Evolutionary conservation across 441 rosid genomes (phyloP), one percentile per base, ranked within the genome.

Genomic region (Macaranga tanarius): DNA sequence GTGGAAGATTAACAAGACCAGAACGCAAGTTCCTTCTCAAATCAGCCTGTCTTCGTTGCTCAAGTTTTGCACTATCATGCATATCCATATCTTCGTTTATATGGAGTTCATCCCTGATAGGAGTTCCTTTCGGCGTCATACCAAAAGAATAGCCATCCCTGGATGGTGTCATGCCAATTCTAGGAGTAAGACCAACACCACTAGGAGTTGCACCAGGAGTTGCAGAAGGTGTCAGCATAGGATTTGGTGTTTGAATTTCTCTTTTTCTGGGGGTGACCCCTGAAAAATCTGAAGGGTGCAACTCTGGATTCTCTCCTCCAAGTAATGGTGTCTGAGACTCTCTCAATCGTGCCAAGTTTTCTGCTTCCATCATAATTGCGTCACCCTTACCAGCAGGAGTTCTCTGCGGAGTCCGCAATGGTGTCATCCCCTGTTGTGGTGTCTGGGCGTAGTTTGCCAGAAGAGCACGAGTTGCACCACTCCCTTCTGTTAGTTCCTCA

Each of bases 301-400:
- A 82, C 75, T 93, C 98, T 62, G 99, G 99, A 76, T 96, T 96
- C 26, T 96, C 97, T 62, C 99, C 99, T 60, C 99, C 98, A n/a
- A 96, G 81, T 73, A 96, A 82, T 74, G 99, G 98, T 48, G 99
- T 96, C 79, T 93, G 98, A 52, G 99, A 96, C 80, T 96, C 98
- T 76, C 99, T 88, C 86, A 96, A 71, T 59, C 99, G 80, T 23
- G 97, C 98, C 77, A 96, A 82, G 67, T 96, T 96, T 81, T 96
- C 97, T 62, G 99, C 99, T 85, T 96, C 99, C 99, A 92, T 93
- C 98, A 93, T 90, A 64, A 95, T 85, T 68, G 99, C 92, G 83
- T 96, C 99, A 64, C 98, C 97, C 81, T 92, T 93, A 73, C 97
- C 97, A 70, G 97, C 81, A 77, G 99, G 98, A 67, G 99, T 95